Percentiles rank a stretch among this genome's conserved stretches.
Conservation (phyloP, 208 protist species). For the Trypanosoma scelopori region DNA sequence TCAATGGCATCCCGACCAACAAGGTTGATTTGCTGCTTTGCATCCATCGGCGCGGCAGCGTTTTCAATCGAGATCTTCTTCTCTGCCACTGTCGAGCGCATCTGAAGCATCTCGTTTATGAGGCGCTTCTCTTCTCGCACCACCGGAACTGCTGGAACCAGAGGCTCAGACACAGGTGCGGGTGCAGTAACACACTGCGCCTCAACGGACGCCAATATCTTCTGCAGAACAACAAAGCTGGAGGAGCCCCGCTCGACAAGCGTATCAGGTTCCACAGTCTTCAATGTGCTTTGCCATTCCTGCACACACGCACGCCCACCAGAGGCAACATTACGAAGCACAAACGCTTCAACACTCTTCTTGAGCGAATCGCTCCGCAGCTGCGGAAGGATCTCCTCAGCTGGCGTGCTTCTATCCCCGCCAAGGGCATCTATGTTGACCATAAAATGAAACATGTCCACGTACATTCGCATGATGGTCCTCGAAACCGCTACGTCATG, state of each 20-base stretch:
- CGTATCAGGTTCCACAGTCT: slow-evolving; percentile 60
- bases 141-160: slow-evolving; percentile 15
- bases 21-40: slow-evolving; percentile 39
- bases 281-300: slow-evolving; percentile 85
- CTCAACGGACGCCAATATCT: slow-evolving; percentile 52
- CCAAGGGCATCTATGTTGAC: slow-evolving; percentile 86
- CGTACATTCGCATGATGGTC: slow-evolving; percentile 80
- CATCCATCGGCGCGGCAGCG: slow-evolving; percentile 59
- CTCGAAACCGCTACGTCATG: slow-evolving; percentile 48
- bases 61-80: slow-evolving; percentile 77
- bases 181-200: slow-evolving; percentile 28
- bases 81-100: slow-evolving; percentile 40
- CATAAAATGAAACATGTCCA: slow-evolving; percentile 87
- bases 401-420: slow-evolving; percentile 37
- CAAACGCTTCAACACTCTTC: slow-evolving; percentile 56
- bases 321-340: slow-evolving; percentile 67
- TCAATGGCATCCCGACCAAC: slow-evolving; percentile 46
- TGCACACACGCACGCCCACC: slow-evolving; percentile 63
- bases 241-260: slow-evolving; percentile 59
- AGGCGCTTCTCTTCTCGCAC: slow-evolving; percentile 24
- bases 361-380: slow-evolving; percentile 50
- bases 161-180: slow-evolving; percentile 17
- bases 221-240: slow-evolving; percentile 70
- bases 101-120: slow-evolving; percentile 65
- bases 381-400: slow-evolving; percentile 60